Evolutionary conservation across 768 basidiomycete species (phyloP).

Genomic region (Tricholoma flavovirens): DNA sequence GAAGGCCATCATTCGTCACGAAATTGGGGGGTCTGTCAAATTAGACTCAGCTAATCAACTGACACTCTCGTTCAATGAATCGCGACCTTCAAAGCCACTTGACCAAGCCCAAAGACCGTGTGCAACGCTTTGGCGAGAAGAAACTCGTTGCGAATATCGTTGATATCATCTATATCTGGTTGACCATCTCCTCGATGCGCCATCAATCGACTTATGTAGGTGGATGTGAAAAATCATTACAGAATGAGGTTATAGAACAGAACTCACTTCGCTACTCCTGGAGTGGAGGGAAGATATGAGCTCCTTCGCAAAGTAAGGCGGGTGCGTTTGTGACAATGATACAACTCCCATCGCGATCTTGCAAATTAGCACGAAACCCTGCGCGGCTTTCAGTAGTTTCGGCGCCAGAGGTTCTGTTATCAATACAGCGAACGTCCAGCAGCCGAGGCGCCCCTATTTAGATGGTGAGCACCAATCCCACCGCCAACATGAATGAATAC

Average conservation of each 20-base stretch:
- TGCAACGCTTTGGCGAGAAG: slow-evolving; percentile 4
- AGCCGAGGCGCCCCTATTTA: background rate
- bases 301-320: background rate
- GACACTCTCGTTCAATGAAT: slow-evolving; percentile 4
- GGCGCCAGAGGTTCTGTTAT: background rate
- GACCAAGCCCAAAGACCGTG: slow-evolving; percentile 7
- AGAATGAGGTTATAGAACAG: background rate
- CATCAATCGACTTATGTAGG: background rate
- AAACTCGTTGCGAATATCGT: slow-evolving; percentile 12
- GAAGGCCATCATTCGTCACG: background rate
- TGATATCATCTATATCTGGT: slow-evolving; percentile 4
- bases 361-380: background rate
- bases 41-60: background rate
- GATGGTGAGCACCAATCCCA: background rate
- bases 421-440: background rate
- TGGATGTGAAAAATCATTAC: background rate
- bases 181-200: background rate
- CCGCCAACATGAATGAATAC: background rate
- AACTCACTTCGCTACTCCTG: background rate
- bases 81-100: slow-evolving; percentile 10
- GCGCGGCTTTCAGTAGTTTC: background rate
- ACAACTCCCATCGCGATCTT: background rate
- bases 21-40: slow-evolving; percentile 4
- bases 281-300: background rate
- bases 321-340: background rate